Conservation (phyloP, 1,284 basidiomycete genomes). For the Rhodotorula sp. region DNA sequence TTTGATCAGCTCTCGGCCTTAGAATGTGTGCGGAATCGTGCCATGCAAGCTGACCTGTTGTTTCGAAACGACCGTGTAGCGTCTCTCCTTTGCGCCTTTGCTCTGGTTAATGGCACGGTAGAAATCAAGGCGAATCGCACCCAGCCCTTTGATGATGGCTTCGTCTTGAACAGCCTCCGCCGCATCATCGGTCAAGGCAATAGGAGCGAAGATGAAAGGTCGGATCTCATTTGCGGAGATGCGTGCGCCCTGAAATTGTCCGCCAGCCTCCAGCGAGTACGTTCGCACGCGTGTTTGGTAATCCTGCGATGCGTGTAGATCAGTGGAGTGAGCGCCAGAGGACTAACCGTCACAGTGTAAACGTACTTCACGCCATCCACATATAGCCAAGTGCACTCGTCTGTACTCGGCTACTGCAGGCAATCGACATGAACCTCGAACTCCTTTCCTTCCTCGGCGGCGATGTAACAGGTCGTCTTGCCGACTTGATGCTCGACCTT, state of each 20-base stretch:
- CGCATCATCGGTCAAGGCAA: slow-evolving; percentile 29
- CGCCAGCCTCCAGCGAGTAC: too few species aligned
- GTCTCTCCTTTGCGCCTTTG: fast-evolving
- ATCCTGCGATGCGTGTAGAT: too few species aligned
- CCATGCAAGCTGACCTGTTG: background rate
- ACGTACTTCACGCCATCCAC: too few species aligned
- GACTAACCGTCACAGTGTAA: too few species aligned
- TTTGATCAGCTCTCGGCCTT: background rate
- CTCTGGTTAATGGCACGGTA: background rate
- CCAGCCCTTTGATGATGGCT: slow-evolving; percentile 20
- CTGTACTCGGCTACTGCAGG: too few species aligned
- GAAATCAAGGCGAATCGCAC: slow-evolving; percentile 11
- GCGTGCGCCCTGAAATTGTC: background rate
- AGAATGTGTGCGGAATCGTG: too few species aligned
- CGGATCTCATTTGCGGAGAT: background rate
- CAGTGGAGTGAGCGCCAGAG: too few species aligned
- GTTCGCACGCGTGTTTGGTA: too few species aligned
- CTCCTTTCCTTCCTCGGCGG: slow-evolving; percentile 13
- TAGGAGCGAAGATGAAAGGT: slow-evolving; percentile 22
- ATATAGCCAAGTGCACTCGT: too few species aligned
- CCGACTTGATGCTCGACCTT: background rate
- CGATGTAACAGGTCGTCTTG: slow-evolving; percentile 18
- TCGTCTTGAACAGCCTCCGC: slow-evolving; percentile 12
- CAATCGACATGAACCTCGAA: background rate
- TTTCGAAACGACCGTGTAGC: background rate